A percentile compares a stretch with the other conserved stretches of the same genome.
Evolutionary conservation across 164 flowering plant genomes (phyloP).

Genomic region (Akebia trifoliata): DNA sequence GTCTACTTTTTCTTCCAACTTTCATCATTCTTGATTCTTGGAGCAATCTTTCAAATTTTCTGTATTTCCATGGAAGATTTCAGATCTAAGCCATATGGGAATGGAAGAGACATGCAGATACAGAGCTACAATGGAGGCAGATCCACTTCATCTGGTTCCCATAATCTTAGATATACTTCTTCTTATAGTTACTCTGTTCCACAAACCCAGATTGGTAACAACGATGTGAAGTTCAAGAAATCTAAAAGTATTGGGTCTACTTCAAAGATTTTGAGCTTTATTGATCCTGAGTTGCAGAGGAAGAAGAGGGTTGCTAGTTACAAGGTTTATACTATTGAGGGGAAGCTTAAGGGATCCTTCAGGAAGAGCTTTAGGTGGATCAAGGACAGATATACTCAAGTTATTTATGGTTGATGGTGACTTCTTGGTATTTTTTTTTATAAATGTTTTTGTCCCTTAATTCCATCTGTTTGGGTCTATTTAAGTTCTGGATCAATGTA

Average conservation of each 20-base stretch:
- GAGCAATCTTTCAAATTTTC: neutral
- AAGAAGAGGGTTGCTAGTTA: conserved; percentile 43
- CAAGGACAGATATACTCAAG: conserved; percentile 30
- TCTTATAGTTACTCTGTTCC: conserved; percentile 19
- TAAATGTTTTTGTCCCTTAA: neutral
- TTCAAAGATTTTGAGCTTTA: conserved; percentile 23
- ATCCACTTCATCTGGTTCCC: conserved; percentile 16
- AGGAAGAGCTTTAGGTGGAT: conserved; percentile 47
- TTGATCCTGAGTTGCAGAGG: conserved; percentile 43
- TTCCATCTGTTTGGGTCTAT: conserved; percentile 2
- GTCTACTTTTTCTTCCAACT: no score
- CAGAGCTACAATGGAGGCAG: conserved; percentile 16
- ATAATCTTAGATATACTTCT: conserved; percentile 26
- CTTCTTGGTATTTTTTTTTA: conserved; percentile 6
- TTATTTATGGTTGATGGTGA: conserved; percentile 42
- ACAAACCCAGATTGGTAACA: conserved; percentile 11
- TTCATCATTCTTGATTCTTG: no score
- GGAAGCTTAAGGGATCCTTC: conserved; percentile 39
- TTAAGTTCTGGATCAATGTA: conserved; percentile 4
- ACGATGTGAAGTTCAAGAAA: conserved; percentile 24
- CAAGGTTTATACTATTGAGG: conserved; percentile 45
- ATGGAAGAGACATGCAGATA: conserved; percentile 33
- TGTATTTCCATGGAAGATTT: conserved; percentile 41
- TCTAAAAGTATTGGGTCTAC: conserved; percentile 18
- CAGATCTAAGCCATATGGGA: conserved; percentile 44